A percentile compares a stretch with the other conserved stretches of the same genome.
phyloP scores from a whole-genome alignment of 2,329 filamentous ascomycete species.

The Mycogone perniciosa region DNA sequence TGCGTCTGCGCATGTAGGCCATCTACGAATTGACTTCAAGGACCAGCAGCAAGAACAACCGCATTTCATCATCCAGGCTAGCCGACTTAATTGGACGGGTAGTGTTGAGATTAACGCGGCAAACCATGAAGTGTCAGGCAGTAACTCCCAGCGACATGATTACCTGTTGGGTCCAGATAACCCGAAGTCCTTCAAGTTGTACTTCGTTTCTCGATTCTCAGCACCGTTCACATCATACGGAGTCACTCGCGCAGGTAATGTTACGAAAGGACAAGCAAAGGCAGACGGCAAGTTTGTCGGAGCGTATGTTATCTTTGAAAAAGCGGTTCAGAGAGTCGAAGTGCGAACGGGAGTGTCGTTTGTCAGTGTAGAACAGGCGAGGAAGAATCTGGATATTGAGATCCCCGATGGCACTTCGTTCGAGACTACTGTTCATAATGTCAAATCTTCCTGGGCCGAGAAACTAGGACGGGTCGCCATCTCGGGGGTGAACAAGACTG shows the following conservation, averaged over 20 bases:
- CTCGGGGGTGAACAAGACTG: conserved; percentile 36
- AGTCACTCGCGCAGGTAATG: conserved; percentile 24
- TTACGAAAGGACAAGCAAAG: conserved; percentile 16
- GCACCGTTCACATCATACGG: conserved; percentile 34
- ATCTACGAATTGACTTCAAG: conserved; percentile 35
- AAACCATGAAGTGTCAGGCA: conserved; percentile 34
- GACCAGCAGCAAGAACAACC: conserved; percentile 17
- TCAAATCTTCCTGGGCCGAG: conserved; percentile 38
- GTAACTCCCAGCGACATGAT: conserved; percentile 41
- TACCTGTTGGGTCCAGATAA: conserved; percentile 38
- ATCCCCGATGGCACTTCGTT: conserved; percentile 31
- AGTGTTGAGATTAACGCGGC: conserved; percentile 31
- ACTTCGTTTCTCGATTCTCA: conserved; percentile 42
- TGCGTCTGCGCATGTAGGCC: conserved; percentile 36
- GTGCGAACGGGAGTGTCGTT: conserved; percentile 42
- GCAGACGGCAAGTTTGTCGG: conserved; percentile 31
- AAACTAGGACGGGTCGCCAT: conserved; percentile 38
- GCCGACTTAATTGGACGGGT: conserved; percentile 40
- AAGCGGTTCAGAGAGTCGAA: conserved; percentile 28
- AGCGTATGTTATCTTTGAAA: conserved; percentile 35
- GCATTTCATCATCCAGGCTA: conserved; percentile 38
- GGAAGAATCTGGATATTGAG: conserved; percentile 38
- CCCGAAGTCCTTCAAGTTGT: conserved; percentile 35
- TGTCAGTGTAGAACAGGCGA: conserved; percentile 40
- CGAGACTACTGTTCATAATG: conserved; percentile 31